Conservation (phyloP, 1,284 basidiomycete genomes). For the Veloboletus limbatus region DNA sequence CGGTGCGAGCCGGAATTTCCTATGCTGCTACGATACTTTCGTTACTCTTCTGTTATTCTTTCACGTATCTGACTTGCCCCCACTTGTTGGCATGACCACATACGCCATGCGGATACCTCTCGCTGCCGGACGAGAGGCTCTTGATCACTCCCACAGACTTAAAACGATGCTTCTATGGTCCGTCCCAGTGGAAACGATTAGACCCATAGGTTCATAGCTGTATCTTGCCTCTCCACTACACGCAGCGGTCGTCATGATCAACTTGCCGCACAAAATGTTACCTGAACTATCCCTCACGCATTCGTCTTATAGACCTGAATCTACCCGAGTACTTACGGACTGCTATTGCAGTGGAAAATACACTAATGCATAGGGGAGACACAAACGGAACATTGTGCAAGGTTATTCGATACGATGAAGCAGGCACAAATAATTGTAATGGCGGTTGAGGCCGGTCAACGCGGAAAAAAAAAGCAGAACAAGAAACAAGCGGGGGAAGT, state of each 20-base stretch:
- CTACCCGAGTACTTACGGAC: no score
- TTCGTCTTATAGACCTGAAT: no score
- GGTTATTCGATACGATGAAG: not conserved
- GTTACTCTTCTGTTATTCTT: constrained; percentile 31
- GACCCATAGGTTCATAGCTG: no score
- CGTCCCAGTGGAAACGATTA: no score
- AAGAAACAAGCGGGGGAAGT: not conserved
- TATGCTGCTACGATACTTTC: not conserved
- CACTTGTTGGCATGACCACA: constrained; percentile 38
- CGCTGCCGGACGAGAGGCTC: not conserved
- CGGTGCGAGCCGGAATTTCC: not conserved
- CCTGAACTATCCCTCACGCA: no score
- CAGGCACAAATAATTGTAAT: not conserved
- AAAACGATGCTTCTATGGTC: no score
- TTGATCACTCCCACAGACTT: not conserved
- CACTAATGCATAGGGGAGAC: not conserved
- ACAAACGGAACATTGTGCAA: not conserved
- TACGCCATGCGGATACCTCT: constrained; percentile 33
- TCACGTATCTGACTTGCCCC: constrained; percentile 42
- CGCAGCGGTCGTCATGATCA: no score
- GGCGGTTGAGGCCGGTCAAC: not conserved
- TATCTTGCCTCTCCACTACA: no score
- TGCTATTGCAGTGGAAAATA: no score
- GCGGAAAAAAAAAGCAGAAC: not conserved
- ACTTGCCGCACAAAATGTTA: no score